phyloP scores from a whole-genome alignment of 1,139 yeast genomes.

The Tardiomyces blankii region DNA sequence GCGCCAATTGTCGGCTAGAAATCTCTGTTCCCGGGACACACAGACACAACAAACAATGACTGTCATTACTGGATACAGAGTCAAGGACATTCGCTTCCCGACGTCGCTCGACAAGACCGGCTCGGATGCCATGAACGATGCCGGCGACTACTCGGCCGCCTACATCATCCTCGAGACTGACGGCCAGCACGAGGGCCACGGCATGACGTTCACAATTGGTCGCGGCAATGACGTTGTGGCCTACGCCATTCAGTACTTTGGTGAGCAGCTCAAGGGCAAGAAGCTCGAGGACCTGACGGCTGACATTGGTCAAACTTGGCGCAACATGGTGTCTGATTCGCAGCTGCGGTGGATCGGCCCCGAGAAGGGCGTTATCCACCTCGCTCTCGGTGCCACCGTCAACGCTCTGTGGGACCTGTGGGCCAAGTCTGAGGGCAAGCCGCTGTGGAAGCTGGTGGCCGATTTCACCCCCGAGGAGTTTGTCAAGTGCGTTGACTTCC shows the following conservation, averaged over 20 bases:
- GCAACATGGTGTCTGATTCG: constrained; percentile 25
- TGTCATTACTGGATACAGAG: constrained; percentile 18
- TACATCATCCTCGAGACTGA: constrained; percentile 14
- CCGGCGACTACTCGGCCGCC: constrained; percentile 24
- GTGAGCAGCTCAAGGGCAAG: constrained; percentile 16
- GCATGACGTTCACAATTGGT: constrained; percentile 21
- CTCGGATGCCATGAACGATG: constrained; percentile 29
- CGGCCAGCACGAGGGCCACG: constrained; percentile 11
- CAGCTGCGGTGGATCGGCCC: constrained; percentile 30
- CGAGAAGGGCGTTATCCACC: constrained; percentile 27
- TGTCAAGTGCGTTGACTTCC: constrained; percentile 26
- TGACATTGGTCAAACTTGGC: constrained; percentile 27
- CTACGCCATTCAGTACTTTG: constrained; percentile 15
- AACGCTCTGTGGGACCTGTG: constrained; percentile 29
- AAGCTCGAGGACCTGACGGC: constrained; percentile 18
- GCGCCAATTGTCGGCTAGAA: too few relatives aligned
- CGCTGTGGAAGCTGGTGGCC: constrained; percentile 24
- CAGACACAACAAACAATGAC: constrained; percentile 6
- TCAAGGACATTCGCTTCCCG: constrained; percentile 25
- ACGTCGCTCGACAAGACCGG: constrained; percentile 28
- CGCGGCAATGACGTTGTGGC: constrained; percentile 19
- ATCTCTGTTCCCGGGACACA: too few relatives aligned
- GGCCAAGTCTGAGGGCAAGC: constrained; percentile 23
- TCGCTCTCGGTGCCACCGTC: constrained; percentile 20
- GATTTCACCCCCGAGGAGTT: constrained; percentile 28